These are phyloP conservation scores for Ceratocystis huliohia DNA, from an alignment of 2,329 filamentous ascomycete species.

Conservation along the genomic window DNA sequence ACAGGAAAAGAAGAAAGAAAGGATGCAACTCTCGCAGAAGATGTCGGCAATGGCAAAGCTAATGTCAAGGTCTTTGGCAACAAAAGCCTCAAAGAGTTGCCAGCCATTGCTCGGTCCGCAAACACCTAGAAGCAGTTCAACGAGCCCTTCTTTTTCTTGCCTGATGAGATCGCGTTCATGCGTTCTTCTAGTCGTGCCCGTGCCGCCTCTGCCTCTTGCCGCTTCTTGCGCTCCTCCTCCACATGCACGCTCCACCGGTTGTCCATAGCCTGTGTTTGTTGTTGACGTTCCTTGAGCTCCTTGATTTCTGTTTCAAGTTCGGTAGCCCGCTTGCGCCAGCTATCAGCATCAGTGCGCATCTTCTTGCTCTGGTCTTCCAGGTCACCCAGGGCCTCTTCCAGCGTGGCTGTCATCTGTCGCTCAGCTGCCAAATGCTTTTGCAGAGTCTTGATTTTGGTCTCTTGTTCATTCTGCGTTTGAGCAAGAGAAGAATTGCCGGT, in stretches of 20 bases:
- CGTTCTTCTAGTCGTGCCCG: conserved; percentile 81
- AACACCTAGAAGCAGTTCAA: conserved; percentile 83
- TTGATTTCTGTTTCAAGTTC: conserved; percentile 62
- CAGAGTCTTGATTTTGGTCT: conserved; percentile 85
- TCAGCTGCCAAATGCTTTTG: conserved; percentile 94
- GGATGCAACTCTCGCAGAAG: background rate
- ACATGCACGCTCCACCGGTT: conserved; percentile 67
- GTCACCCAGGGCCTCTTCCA: conserved; percentile 91
- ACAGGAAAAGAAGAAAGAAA: background rate
- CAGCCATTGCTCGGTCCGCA: conserved; percentile 21
- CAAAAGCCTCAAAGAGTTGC: conserved; percentile 7
- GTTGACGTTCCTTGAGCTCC: conserved; percentile 44
- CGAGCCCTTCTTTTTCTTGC: conserved; percentile 89
- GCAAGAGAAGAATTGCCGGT: conserved; percentile 46
- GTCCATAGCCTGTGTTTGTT: conserved; percentile 38
- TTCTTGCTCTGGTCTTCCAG: conserved; percentile 85
- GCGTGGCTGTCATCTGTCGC: conserved; percentile 86
- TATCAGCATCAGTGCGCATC: conserved; percentile 79
- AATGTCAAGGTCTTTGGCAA: background rate
- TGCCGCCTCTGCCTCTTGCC: conserved; percentile 79
- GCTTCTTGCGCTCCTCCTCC: conserved; percentile 90
- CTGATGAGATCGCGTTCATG: conserved; percentile 77
- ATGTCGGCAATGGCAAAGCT: conserved; percentile 7
- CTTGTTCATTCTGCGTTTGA: conserved; percentile 86
- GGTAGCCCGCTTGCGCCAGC: conserved; percentile 75